Evolutionary conservation across 148 eudicot species (phyloP).

Genomic region (Diospyros lotus): DNA sequence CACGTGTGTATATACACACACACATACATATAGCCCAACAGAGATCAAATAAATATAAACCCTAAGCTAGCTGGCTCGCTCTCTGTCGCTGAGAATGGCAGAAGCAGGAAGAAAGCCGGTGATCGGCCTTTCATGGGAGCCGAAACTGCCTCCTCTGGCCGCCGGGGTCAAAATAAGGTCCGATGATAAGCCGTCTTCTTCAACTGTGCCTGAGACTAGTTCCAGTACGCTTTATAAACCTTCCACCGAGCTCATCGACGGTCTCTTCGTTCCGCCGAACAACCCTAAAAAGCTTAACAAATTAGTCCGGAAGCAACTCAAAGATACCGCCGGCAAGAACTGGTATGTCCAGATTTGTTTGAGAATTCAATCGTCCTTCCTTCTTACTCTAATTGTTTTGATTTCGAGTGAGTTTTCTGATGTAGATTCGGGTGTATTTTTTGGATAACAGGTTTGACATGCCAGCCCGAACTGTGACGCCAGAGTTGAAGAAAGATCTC

Average conservation of each 20-base stretch:
- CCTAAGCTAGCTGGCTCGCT: too few species aligned
- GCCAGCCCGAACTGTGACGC: slow-evolving; percentile 80
- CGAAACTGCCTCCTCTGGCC: slow-evolving; percentile 43
- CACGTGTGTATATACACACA: too few species aligned
- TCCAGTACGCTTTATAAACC: slow-evolving; percentile 35
- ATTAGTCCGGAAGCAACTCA: slow-evolving; percentile 59
- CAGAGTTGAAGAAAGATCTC: slow-evolving; percentile 79
- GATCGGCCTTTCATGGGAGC: slow-evolving; percentile 80
- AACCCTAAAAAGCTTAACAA: slow-evolving; percentile 67
- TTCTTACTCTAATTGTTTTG: not conserved
- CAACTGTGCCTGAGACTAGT: not conserved
- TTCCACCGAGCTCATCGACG: slow-evolving; percentile 65
- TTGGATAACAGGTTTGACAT: slow-evolving; percentile 72
- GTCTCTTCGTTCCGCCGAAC: slow-evolving; percentile 79
- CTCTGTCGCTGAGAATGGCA: slow-evolving; percentile 20
- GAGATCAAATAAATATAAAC: too few species aligned
- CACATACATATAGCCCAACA: too few species aligned
- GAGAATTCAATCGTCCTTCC: not conserved
- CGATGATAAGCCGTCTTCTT: slow-evolving; percentile 9
- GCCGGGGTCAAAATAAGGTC: slow-evolving; percentile 7
- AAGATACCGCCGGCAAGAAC: slow-evolving; percentile 67
- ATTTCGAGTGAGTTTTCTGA: not conserved
- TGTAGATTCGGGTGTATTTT: slow-evolving; percentile 6
- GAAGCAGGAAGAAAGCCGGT: slow-evolving; percentile 33
- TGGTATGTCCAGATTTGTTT: slow-evolving; percentile 41